Base-by-base conservation (phyloP, 2,329 filamentous ascomycete species). In the Aspergillus fijiensis region DNA sequence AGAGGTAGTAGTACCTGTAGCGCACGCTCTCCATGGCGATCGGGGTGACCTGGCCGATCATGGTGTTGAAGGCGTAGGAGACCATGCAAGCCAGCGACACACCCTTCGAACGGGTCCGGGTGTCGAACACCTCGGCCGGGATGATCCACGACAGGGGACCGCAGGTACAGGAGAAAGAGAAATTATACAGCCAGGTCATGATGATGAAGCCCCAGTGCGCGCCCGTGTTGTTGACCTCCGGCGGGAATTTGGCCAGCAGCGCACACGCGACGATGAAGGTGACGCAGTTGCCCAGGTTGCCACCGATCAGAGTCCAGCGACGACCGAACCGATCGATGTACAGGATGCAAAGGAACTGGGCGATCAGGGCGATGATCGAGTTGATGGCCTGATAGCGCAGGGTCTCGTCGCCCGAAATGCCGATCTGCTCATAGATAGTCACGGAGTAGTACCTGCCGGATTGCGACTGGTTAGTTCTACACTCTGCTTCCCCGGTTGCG, bases 121-220 rank as follows among this genome's bases (percentile, higher is more conserved):
- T 92, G 74, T 92, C 89, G 76, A 92, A 92, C 47, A 91, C 88
- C 71, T 91, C 89, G 53, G 89, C 87, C 0, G 74, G 76, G 35
- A 81, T 79, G 57, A 85, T 84, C 82, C 83, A 86, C 21, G 83
- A 81, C 1, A 92, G 76, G 0, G 89, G 89, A 23, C 89, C 89
- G 60, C 87, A 90, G 2, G 88, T 89, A 35, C 83, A 82, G 3
- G 83, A 88, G 80, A 91, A 92, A 48, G 82, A 88, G 78, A 92
- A 89, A 76, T 93, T 92, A 81, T 91, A 93, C 1, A 90, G 72
- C 90, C 90, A 93, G 1, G 89, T 93, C 67, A 87, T 83, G 58
- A 85, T 80, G 62, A 93, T 93, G 75, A 93, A 94, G 1, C 85
- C 70, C 71, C 71, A 72, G 60, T 73, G 70, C 21, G 71, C 63